Conservation (phyloP, 2,329 filamentous ascomycete genomes). For the Cryphonectria carpinicola region DNA sequence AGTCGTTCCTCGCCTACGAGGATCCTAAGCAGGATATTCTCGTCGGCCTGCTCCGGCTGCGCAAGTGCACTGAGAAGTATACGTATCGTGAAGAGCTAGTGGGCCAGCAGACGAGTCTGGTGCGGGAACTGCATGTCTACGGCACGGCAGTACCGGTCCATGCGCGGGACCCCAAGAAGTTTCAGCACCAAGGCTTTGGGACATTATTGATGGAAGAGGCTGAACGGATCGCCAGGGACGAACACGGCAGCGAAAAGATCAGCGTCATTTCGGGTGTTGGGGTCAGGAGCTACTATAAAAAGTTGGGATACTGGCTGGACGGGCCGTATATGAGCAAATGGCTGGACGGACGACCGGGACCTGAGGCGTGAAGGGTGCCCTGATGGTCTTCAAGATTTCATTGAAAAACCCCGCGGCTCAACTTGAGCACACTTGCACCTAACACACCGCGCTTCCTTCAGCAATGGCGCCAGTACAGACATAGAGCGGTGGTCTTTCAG, state of each 20-base stretch:
- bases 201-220: constrained; percentile 98
- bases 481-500: not conserved
- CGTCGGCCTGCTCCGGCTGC: constrained; percentile 83
- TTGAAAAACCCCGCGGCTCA: not conserved
- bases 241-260: constrained; percentile 92
- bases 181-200: constrained; percentile 97
- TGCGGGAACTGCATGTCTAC: constrained; percentile 95
- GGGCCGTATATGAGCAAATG: constrained; percentile 81
- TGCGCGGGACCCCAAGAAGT: constrained; percentile 91
- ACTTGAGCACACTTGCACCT: not conserved
- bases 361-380: constrained; percentile 12
- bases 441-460: not conserved
- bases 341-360: constrained; percentile 53
- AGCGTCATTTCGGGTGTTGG: constrained; percentile 98
- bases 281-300: constrained; percentile 91
- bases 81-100: constrained; percentile 89
- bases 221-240: constrained; percentile 89
- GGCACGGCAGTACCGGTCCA: constrained; percentile 97
- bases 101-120: constrained; percentile 86
- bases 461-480: not conserved
- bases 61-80: constrained; percentile 89
- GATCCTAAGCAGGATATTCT: constrained; percentile 98
- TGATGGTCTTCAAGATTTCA: not conserved
- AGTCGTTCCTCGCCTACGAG: constrained; percentile 97
- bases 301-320: constrained; percentile 91